phyloP scores from a whole-genome alignment of 106 monocot species.

The Agapanthus africanus region DNA sequence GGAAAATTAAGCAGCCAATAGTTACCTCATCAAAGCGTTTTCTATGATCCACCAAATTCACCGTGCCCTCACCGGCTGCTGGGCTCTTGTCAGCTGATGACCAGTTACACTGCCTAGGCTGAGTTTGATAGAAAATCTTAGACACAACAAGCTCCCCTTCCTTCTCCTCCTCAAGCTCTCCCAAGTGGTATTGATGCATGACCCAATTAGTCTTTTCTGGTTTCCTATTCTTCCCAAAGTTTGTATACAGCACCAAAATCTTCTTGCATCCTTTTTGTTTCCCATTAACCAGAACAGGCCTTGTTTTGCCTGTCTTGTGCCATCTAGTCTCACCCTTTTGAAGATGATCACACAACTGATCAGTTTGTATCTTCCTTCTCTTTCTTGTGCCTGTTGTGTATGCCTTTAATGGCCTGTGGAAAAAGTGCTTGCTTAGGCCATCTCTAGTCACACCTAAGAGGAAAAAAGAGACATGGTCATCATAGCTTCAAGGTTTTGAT shows the following conservation, averaged over 20 bases:
- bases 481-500: too few relatives aligned
- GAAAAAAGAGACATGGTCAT: too few relatives aligned
- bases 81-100: slow-evolving; percentile 45
- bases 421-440: slow-evolving; percentile 50
- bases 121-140: slow-evolving; percentile 96
- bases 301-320: slow-evolving; percentile 96
- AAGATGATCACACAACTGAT: slow-evolving; percentile 30
- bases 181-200: slow-evolving; percentile 96
- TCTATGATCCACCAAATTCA: slow-evolving; percentile 71
- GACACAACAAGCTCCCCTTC: slow-evolving; percentile 94
- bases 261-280: slow-evolving; percentile 89
- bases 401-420: slow-evolving; percentile 49
- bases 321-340: slow-evolving; percentile 74
- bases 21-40: slow-evolving; percentile 80
- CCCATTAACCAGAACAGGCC: slow-evolving; percentile 59
- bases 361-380: slow-evolving; percentile 34
- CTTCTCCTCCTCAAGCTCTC: slow-evolving; percentile 71
- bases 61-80: too few relatives aligned
- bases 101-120: slow-evolving; percentile 79
- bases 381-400: slow-evolving; percentile 53
- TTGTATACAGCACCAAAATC: slow-evolving; percentile 83
- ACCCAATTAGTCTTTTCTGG: slow-evolving; percentile 98
- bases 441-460: slow-evolving; percentile 39
- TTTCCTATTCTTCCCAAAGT: slow-evolving; percentile 79
- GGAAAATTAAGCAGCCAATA: too few relatives aligned